Base-by-base conservation (phyloP, 2,329 filamentous ascomycete species). In the Diaporthe nobilis region DNA sequence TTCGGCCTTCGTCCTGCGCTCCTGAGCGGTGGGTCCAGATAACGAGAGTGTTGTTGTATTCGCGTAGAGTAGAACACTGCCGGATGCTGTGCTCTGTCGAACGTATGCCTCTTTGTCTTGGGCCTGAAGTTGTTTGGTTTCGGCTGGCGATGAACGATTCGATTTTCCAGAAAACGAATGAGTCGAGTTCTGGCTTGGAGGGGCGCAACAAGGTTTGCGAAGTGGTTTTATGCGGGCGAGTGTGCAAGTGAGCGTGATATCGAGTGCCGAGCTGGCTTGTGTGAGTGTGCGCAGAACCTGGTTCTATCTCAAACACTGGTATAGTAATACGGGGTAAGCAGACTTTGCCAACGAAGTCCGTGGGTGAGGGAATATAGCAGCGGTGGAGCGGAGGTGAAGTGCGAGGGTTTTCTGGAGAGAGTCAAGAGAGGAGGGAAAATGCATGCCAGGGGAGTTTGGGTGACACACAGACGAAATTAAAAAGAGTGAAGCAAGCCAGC, bases 311-410 rank as follows among this genome's bases (percentile, higher is more conserved):
- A 76, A 74, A 76, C 75, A 76, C 47, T 76, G 75, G 74, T 75
- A 72, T 72, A 42, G 74, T 55, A 80, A 79, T 71, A 75, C 78
- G 79, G 67, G 79, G 79, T 78, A 70, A 28, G 76, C 77, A 85
- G 87, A 88, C 88, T 90, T 87, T 90, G 88, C 88, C 88, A 90
- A 89, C 88, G 88, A 90, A 89, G 88, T 82, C 85, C 82, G 82
- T 81, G 79, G 77, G 79, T 77, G 67, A 76, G 71, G 67, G 73
- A 61, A 58, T 75, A 70, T 60, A 72, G 42, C 37, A 47, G 68
- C 77, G 76, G 75, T 57, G 74, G 47, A 77, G 73, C 73, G 75
- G 74, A 76, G 49, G 73, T 77, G 58, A 73, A 57, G 74, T 72
- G 76, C 76, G 77, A 61, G 75, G 76, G 74, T 77, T 63, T 65